Conservation (phyloP, 2,329 filamentous ascomycete genomes). For the Talaromyces sp. region DNA sequence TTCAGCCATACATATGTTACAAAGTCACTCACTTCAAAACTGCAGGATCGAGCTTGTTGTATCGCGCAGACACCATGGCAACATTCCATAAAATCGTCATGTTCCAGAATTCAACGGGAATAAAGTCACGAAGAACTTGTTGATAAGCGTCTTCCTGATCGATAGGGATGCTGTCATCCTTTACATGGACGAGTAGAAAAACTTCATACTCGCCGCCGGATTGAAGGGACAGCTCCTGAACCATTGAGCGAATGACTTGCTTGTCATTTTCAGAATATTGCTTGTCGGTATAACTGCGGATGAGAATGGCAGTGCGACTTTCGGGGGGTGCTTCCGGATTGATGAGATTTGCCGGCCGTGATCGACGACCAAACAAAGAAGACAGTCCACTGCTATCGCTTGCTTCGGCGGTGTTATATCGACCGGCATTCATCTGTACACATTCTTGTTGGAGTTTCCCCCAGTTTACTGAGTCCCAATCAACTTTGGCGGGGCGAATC, state of each 20-base stretch:
- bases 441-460: conserved; percentile 64
- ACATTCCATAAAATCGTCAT: conserved; percentile 32
- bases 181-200: conserved; percentile 73
- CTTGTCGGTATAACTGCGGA: conserved; percentile 78
- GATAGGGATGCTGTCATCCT: conserved; percentile 62
- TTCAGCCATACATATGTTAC: too few species aligned
- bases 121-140: conserved; percentile 12
- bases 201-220: conserved; percentile 73
- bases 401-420: conserved; percentile 44
- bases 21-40: conserved; percentile 15
- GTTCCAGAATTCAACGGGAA: conserved; percentile 30
- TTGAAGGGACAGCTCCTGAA: conserved; percentile 68
- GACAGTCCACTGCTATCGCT: conserved; percentile 14
- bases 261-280: conserved; percentile 74
- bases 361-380: conserved; percentile 13
- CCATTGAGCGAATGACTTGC: conserved; percentile 75
- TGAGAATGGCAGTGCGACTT: conserved; percentile 65
- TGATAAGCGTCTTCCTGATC: not conserved
- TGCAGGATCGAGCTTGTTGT: conserved; percentile 14
- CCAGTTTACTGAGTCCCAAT: conserved; percentile 65
- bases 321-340: conserved; percentile 29
- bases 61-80: conserved; percentile 18
- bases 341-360: conserved; percentile 22
- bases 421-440: conserved; percentile 58
- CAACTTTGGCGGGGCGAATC: conserved; percentile 22